Conservation (phyloP, 1,284 basidiomycete genomes). For the Tetrapyrgos nigripes region DNA sequence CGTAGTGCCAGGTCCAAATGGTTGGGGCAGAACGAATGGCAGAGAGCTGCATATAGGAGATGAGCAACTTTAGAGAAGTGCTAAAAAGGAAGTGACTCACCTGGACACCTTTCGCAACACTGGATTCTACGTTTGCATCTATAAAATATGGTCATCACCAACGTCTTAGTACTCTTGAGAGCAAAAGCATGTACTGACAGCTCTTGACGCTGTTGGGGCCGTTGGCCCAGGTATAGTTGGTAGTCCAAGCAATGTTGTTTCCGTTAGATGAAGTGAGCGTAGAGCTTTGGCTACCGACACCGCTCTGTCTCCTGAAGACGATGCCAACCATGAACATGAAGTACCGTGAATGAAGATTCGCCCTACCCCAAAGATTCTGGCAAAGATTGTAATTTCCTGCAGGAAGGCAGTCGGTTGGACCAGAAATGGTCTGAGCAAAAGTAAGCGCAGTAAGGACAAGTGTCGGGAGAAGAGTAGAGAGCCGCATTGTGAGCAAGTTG, state of each 20-base stretch:
- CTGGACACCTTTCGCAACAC: constrained; percentile 53
- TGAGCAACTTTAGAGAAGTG: not conserved
- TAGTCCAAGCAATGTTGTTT: constrained; percentile 56
- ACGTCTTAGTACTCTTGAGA: too few relatives aligned
- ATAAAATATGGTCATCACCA: too few relatives aligned
- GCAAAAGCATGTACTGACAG: constrained; percentile 41
- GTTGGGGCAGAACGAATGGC: constrained; percentile 53
- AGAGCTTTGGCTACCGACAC: constrained; percentile 56
- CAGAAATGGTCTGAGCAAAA: constrained; percentile 42
- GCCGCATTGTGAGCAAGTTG: constrained; percentile 1
- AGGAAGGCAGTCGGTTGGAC: constrained; percentile 49
- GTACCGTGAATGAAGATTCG: not conserved
- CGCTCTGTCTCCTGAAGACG: too few relatives aligned
- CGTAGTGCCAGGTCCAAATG: constrained; percentile 57
- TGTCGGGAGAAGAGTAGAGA: not conserved
- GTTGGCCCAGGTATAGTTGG: constrained; percentile 62
- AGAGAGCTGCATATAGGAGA: constrained; percentile 39
- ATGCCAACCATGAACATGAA: not conserved
- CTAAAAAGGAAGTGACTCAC: constrained; percentile 26
- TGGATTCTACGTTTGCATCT: constrained; percentile 55
- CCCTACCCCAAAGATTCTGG: constrained; percentile 66
- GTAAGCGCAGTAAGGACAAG: not conserved
- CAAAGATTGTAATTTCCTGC: constrained; percentile 58
- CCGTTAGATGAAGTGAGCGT: constrained; percentile 51
- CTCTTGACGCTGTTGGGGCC: constrained; percentile 60